Evolutionary conservation across 495 filamentous ascomycete species (phyloP), one percentile per base, ranked within the genome.

Genomic region (Trichoderma asperelloides): DNA sequence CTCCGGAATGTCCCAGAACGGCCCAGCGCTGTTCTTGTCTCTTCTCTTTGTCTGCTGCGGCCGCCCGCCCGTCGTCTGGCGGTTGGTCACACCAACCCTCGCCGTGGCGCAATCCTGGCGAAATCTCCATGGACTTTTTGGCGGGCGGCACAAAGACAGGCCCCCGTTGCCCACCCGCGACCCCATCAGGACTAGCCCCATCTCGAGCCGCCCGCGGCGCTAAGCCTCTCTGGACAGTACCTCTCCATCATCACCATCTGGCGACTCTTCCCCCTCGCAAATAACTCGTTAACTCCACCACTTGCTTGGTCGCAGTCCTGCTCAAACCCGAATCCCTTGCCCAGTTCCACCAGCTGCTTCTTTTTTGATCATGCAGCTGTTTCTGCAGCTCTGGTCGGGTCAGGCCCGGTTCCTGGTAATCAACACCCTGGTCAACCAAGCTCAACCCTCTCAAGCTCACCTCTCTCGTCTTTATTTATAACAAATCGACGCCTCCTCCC

Each of bases 251-350:
- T 21, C 11, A 21, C 49, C n/a, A 16, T 57, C 23, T 12, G 11
- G 25, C 18, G 49, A 16, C 18, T 57, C 49, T 12, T 57, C 23
- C 49, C 21, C n/a, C 49, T 57, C 49, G 49, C 49, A 57, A 27
- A 57, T 57, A 57, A 60, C 25, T 12, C 13, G 23, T 60, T 60
- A 60, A 28, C 55, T 60, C 55, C 55, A 60, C 55, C 55, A 30
- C 9, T 15, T 15, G 43, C 43, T n/a, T 13, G 27, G 27, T 23
- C 55, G 55, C 55, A 60, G 28, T 60, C 8, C 55, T 60, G 25
- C 16, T 60, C 55, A 60, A 60, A 27, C 55, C 55, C 55, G 55
- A 60, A 60, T 60, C 55, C 55, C 55, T 60, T 60, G 25, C 25
- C 55, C n/a, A 60, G 12, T 60, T 30, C 55, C 27, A 60, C 27